phyloP scores from a whole-genome alignment of 1,284 basidiomycete species.

The Violaceomyces palustris region DNA sequence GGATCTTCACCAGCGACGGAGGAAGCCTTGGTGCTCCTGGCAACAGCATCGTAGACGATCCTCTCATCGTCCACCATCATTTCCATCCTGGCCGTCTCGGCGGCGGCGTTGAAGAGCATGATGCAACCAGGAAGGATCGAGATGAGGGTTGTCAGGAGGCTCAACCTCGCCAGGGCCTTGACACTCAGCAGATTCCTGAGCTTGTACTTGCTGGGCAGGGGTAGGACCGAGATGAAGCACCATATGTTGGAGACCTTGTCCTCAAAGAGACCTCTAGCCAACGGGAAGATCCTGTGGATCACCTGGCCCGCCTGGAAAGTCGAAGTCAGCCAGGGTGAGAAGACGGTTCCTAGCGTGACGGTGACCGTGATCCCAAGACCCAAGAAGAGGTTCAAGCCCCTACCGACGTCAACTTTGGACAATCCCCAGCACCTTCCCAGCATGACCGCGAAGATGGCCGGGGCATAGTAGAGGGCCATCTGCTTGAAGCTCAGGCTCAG shows the following conservation, averaged over 20 bases:
- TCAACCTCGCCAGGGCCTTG: slow-evolving; percentile 49
- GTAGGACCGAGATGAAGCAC: slow-evolving; percentile 55
- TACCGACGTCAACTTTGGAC: slow-evolving; percentile 63
- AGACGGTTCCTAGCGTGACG: slow-evolving; percentile 65
- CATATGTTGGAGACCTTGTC: slow-evolving; percentile 96
- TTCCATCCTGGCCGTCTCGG: slow-evolving; percentile 44
- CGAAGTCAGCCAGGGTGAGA: slow-evolving; percentile 68
- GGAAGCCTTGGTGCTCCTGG: slow-evolving; percentile 1
- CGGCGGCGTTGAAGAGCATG: slow-evolving; percentile 36
- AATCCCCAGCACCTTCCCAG: slow-evolving; percentile 64
- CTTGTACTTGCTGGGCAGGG: slow-evolving; percentile 36
- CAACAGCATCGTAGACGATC: slow-evolving; percentile 4
- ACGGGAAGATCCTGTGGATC: slow-evolving; percentile 79
- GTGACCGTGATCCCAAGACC: slow-evolving; percentile 60
- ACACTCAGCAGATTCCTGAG: slow-evolving; percentile 28
- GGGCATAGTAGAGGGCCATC: slow-evolving; percentile 90
- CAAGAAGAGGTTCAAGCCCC: slow-evolving; percentile 65
- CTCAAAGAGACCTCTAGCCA: slow-evolving; percentile 83
- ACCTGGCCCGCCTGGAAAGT: slow-evolving; percentile 61
- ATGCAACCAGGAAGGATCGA: slow-evolving; percentile 49
- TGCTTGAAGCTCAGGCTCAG: slow-evolving; percentile 85
- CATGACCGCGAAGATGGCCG: slow-evolving; percentile 59
- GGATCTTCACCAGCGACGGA: slow-evolving; percentile 6
- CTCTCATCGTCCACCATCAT: slow-evolving; percentile 29
- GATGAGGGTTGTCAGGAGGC: slow-evolving; percentile 50